A percentile compares a stretch with the other conserved stretches of the same genome.
phyloP scores from a whole-genome alignment of 345 rosid species.

The Trapa bicornis region DNA sequence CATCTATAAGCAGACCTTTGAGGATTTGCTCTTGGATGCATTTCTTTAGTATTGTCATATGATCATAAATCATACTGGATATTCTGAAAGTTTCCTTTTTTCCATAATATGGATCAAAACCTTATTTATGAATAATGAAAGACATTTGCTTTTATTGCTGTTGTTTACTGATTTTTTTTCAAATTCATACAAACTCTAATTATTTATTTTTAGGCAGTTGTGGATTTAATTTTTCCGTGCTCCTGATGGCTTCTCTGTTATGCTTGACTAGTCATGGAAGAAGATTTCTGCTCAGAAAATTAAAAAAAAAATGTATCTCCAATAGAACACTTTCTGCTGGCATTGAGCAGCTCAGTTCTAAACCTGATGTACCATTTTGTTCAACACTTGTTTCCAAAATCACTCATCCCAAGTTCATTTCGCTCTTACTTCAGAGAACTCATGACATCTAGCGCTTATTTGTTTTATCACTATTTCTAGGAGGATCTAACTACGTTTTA shows the following conservation, averaged over 20 bases:
- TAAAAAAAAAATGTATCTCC: constrained; percentile 50
- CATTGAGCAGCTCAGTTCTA: constrained; percentile 48
- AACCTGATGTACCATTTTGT: neutral
- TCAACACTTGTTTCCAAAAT: neutral
- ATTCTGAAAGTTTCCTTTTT: neutral
- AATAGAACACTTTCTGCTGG: constrained; percentile 47
- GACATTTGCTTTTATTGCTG: too few relatives aligned
- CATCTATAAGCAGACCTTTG: too few relatives aligned
- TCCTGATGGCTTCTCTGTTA: constrained; percentile 15
- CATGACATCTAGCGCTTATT: neutral
- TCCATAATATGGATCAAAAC: neutral
- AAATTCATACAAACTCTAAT: neutral
- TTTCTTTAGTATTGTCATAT: too few relatives aligned
- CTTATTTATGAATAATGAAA: too few relatives aligned
- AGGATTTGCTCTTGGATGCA: too few relatives aligned
- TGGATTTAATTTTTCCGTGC: neutral
- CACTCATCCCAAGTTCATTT: neutral
- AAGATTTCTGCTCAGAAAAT: constrained; percentile 59
- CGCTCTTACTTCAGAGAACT: neutral
- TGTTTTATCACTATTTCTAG: neutral
- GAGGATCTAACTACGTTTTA: neutral
- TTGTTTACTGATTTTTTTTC: neutral
- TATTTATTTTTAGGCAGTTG: neutral
- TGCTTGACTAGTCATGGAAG: constrained; percentile 53
- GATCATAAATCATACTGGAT: neutral